A percentile compares a stretch with the other conserved stretches of the same genome.
Evolutionary conservation across 306 rosid species (phyloP).

Genomic region (Cucurbita pepo): DNA sequence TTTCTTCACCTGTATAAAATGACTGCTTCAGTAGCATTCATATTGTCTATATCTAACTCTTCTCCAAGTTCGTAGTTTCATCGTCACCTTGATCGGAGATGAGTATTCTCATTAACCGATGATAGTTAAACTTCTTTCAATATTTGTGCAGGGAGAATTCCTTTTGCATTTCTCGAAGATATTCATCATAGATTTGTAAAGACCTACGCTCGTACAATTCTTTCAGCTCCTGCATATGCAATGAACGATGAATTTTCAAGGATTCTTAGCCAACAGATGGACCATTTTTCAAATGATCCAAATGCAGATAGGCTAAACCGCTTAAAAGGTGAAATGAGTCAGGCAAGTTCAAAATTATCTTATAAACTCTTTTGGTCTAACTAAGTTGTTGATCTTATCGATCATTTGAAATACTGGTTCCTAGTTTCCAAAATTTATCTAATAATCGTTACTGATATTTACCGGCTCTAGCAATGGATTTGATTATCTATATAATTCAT

Average conservation of each 20-base stretch:
- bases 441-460: neutral
- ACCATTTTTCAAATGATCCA: constrained; percentile 56
- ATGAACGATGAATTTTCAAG: constrained; percentile 77
- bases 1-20: neutral
- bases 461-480: neutral
- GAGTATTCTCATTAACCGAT: neutral
- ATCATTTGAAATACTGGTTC: neutral
- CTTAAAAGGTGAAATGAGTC: constrained; percentile 71
- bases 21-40: neutral
- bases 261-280: constrained; percentile 59
- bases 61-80: neutral
- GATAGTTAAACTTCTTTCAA: neutral
- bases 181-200: constrained; percentile 60
- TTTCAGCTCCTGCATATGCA: constrained; percentile 47
- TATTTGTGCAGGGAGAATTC: constrained; percentile 35
- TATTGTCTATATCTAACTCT: neutral
- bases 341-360: constrained; percentile 24
- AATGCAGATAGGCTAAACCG: constrained; percentile 67
- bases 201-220: constrained; percentile 53
- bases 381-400: neutral
- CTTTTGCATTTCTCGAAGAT: constrained; percentile 65
- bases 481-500: neutral
- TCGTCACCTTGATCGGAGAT: neutral
- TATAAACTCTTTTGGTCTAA: neutral
- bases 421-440: neutral